Base-by-base conservation (phyloP, 2,329 filamentous ascomycete genomes). In the Xylariales sp. region DNA sequence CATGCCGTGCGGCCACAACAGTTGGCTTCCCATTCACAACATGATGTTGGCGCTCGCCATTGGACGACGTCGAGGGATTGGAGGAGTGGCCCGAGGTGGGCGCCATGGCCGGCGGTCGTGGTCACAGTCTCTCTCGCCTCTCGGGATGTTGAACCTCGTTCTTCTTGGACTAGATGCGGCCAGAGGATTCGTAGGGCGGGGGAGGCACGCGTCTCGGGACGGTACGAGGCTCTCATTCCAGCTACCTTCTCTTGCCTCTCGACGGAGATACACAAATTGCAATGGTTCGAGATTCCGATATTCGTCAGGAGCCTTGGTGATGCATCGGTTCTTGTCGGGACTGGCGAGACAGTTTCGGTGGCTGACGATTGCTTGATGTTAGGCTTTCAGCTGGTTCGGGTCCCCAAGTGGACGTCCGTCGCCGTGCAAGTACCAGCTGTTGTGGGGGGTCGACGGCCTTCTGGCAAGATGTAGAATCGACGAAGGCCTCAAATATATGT, bases 11-110 rank as follows among this genome's bases (percentile, higher is more conserved):
- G 42, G 63, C 65, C 50, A 60, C 64, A 31, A 58, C 57, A 33
- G 62, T 58, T 38, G 62, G 55, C 42, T 63, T 66, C 49, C 66
- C 68, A 64, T 73, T 74, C 38, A 58, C 51, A 9, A 43, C 44
- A 42, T 68, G 65, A 51, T 69, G 65, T 44, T 63, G 62, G 43
- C 61, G 61, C 43, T 68, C 62, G 52, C 53, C 51, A 16, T 53
- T 50, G 37, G 58, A 55, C 40, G 53, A 40, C 9, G 45, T 42
- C 32, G 56, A 54, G 18, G 53, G 51, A 43, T 53, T 56, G 41
- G 54, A 53, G 40, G 45, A 46, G 39, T 53, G 45, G 40, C 54
- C 52, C 49, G 54, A 57, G 45, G 54, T 57, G 39, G 62, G 64
- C 50, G 59, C 58, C 65, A 66, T 67, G 56, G 53, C 58, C 51